A percentile compares a stretch with the other conserved stretches of the same genome.
phyloP scores from a whole-genome alignment of 768 basidiomycete species.

The Russula olivacea region DNA sequence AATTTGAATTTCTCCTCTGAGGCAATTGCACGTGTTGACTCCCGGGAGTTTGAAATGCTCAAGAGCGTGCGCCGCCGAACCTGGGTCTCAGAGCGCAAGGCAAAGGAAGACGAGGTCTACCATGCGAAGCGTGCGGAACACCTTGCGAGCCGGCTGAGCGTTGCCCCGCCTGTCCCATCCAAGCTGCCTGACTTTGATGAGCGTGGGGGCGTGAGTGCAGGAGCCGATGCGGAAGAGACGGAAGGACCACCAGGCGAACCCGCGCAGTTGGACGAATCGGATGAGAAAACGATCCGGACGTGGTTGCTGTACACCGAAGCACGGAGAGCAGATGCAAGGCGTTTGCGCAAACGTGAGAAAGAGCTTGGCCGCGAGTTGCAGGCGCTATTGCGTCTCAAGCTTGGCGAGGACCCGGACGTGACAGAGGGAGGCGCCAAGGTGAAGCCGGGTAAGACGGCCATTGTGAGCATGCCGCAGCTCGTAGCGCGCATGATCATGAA shows the following conservation, averaged over 20 bases:
- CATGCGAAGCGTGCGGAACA: conserved; percentile 19
- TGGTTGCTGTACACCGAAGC: conserved; percentile 30
- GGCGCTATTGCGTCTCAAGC: conserved; percentile 51
- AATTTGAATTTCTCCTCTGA: conserved; percentile 18
- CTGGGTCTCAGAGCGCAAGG: conserved; percentile 24
- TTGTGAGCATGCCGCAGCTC: conserved; percentile 37
- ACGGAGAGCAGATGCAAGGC: conserved; percentile 39
- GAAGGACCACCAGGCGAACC: conserved; percentile 37
- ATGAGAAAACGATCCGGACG: conserved; percentile 28
- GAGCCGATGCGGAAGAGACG: conserved; percentile 31
- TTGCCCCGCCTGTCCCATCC: conserved; percentile 22
- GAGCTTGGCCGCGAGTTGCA: conserved; percentile 53
- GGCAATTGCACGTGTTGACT: conserved; percentile 15
- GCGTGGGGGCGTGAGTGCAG: conserved; percentile 28
- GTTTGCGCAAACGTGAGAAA: conserved; percentile 44
- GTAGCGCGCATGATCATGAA: conserved; percentile 46
- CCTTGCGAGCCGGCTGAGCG: conserved; percentile 20
- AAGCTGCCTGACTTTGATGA: conserved; percentile 28
- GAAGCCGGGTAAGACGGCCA: conserved; percentile 16
- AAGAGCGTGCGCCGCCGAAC: conserved; percentile 21
- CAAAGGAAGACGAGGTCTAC: conserved; percentile 21
- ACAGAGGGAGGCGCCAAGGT: conserved; percentile 21
- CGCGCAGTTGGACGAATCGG: conserved; percentile 27
- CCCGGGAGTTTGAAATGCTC: conserved; percentile 18
- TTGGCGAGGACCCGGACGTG: conserved; percentile 31